Base-by-base conservation (phyloP, 768 basidiomycete genomes). In the Termitomyces sp. region DNA sequence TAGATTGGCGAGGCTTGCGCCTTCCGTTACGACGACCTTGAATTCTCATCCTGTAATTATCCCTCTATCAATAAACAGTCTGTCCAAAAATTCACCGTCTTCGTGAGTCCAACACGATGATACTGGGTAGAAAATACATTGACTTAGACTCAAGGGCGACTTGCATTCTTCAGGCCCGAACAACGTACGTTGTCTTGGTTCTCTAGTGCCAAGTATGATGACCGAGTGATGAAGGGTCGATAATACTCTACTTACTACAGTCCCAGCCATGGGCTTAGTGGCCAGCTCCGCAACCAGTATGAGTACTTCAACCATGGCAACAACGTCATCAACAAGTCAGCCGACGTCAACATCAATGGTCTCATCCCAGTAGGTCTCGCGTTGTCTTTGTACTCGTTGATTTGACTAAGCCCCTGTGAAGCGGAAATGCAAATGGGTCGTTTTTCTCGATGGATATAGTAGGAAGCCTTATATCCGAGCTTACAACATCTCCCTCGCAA, bases 71-170 rank as follows among this genome's bases (percentile, higher is more conserved):
- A n/a, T n/a, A n/a, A n/a, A n/a, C 17, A 21, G 4, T 14, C 23
- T 2, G 15, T 37, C 1, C 28, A 21, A 17, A 2, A 23, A 30
- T 33, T 11, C 3, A 26, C 3, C 3, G 26, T 5, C 5, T 11
- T 15, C 56, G 56, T 57, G 50, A 50, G 56, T 57, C 17, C n/a
- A 21, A 37, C n/a, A 42, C 2, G 17, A 38, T 44, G 19, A 50
- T 17, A 14, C 7, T 19, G 2, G n/a, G 35, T 19, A 44, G 33
- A 33, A 23, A 10, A 31, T 40, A 31, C 17, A 33, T n/a, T 51
- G 21, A 51, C 30, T 30, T 19, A 10, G 15, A 40, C n/a, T 11
- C 46, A 40, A 56, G 56, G 14, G 0, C n/a, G 12, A 3, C 15
- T 9, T 57, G 56, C n/a, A 17, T 38, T 2, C n/a, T 57, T 28